Percentiles rank a stretch among this genome's conserved stretches.
These are phyloP conservation scores for Boechera retrofracta DNA, from an alignment of 345 rosid genomes.

Conservation along the genomic window DNA sequence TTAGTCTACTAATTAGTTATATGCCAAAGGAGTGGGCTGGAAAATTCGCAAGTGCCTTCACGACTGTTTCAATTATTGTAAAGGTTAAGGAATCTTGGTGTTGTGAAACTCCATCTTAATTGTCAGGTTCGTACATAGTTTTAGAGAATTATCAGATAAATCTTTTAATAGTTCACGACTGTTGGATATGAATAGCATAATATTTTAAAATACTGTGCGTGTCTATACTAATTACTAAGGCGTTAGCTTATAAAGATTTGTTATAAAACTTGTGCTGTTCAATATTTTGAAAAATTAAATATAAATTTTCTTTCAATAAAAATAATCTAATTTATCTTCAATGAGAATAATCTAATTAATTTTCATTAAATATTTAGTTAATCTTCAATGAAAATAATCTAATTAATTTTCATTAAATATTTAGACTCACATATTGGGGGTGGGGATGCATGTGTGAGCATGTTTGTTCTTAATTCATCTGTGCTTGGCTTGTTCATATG, in stretches of 20 bases:
- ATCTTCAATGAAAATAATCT: background rate
- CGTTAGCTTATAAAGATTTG: no score
- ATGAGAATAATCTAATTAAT: background rate
- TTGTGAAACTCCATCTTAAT: conserved; percentile 32
- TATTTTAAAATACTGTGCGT: background rate
- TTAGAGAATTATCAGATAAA: background rate
- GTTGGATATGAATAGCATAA: background rate
- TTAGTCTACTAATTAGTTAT: background rate
- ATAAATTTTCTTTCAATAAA: background rate
- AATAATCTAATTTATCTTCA: background rate
- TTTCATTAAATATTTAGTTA: background rate
- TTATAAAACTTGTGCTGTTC: no score
- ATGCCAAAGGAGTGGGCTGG: conserved; percentile 37
- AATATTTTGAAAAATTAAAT: no score
- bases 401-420: background rate
- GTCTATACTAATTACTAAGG: no score
- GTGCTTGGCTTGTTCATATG: conserved; percentile 23
- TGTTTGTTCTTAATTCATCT: conserved; percentile 33
- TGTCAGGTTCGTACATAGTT: conserved; percentile 30
- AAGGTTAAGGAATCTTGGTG: conserved; percentile 44
- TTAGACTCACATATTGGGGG: conserved; percentile 4
- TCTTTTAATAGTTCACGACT: conserved; percentile 4
- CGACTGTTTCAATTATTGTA: conserved; percentile 41
- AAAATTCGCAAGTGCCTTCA: conserved; percentile 37
- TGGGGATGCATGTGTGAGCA: conserved; percentile 45